Evolutionary conservation across 2,329 filamentous ascomycete genomes (phyloP).

Genomic region (Botrytis paeoniae): DNA sequence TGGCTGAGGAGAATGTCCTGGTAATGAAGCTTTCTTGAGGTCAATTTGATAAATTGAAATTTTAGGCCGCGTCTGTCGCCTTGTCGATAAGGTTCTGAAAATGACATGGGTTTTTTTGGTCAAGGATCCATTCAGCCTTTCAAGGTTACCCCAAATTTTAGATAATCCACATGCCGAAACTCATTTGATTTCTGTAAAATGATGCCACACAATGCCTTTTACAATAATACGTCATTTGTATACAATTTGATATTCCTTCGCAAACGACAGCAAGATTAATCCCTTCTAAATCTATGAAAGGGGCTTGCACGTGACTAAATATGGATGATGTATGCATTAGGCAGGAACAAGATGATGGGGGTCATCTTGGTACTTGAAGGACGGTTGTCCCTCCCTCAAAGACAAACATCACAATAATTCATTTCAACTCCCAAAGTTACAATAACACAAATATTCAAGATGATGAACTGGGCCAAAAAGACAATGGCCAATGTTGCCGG

Average conservation of each 20-base stretch:
- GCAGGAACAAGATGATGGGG: slow-evolving; percentile 20
- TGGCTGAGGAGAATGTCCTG: neutral
- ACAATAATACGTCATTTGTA: slow-evolving; percentile 9
- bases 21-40: neutral
- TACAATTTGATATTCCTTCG: neutral
- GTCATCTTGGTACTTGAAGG: slow-evolving; percentile 9
- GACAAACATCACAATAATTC: slow-evolving; percentile 13
- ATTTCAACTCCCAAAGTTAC: neutral
- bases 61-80: slow-evolving; percentile 8
- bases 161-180: slow-evolving; percentile 3
- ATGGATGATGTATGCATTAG: neutral
- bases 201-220: slow-evolving; percentile 11
- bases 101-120: neutral
- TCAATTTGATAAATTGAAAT: slow-evolving; percentile 10
- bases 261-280: slow-evolving; percentile 13
- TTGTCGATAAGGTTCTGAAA: slow-evolving; percentile 17
- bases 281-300: slow-evolving; percentile 1
- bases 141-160: slow-evolving; percentile 16
- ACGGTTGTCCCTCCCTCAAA: neutral
- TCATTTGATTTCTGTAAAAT: slow-evolving; percentile 9
- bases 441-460: slow-evolving; percentile 43
- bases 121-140: neutral
- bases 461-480: slow-evolving; percentile 95
- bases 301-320: slow-evolving; percentile 2
- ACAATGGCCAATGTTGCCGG: slow-evolving; percentile 83